A percentile compares a stretch with the other conserved stretches of the same genome.
phyloP scores from a whole-genome alignment of 768 basidiomycete genomes.

The Glaciozyma antarctica region DNA sequence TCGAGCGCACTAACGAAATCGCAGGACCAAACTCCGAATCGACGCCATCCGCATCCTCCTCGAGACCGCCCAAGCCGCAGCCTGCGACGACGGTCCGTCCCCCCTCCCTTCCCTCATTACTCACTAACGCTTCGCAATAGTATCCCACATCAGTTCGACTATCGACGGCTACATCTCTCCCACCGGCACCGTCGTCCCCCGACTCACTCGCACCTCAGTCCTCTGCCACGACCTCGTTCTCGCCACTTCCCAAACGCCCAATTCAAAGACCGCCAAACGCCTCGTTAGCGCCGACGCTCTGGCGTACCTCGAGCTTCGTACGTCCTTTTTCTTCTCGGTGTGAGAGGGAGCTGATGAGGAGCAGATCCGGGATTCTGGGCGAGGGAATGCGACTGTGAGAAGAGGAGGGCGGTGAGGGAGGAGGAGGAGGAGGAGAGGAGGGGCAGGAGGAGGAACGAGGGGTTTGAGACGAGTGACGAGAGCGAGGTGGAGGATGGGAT shows the following conservation, averaged over 20 bases:
- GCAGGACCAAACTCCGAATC: conserved; percentile 1
- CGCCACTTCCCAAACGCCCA: background rate
- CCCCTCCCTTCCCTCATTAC: background rate
- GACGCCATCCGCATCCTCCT: conserved; percentile 13
- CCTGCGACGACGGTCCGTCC: conserved; percentile 8
- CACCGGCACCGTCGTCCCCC: conserved; percentile 5
- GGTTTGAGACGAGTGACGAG: background rate
- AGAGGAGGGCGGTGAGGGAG: background rate
- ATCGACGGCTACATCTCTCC: conserved; percentile 2
- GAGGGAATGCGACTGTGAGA: background rate
- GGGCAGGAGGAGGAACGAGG: background rate
- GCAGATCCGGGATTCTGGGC: conserved; percentile 16
- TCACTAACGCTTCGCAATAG: background rate
- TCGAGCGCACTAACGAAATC: too few relatives aligned
- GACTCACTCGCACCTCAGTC: background rate
- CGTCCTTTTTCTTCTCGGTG: background rate
- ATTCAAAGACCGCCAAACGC: conserved; percentile 14
- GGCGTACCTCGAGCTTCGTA: conserved; percentile 2
- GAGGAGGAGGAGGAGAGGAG: background rate
- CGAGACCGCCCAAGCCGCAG: conserved; percentile 1
- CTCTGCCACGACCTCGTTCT: conserved; percentile 9
- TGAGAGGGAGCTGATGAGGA: background rate
- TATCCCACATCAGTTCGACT: conserved; percentile 10
- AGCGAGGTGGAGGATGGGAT: background rate
- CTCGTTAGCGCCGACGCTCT: conserved; percentile 1